Base-by-base conservation (phyloP, 2,329 filamentous ascomycete genomes). In the Knufia fluminis region DNA sequence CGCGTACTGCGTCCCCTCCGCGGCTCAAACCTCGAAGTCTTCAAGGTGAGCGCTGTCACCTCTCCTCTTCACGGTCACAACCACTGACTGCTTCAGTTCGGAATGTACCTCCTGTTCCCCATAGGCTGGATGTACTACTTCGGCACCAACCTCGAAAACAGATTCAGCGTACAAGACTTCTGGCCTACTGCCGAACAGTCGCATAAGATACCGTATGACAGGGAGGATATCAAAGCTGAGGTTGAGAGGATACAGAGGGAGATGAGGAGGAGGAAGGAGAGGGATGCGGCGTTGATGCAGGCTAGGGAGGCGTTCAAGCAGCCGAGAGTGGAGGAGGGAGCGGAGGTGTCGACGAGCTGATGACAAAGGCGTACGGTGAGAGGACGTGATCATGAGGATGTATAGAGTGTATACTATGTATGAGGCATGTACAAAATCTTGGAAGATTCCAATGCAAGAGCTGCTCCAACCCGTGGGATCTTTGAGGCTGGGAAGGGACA, bases 41-140 rank as follows among this genome's bases (percentile, higher is more conserved):
- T 94, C 78, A 97, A 96, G 74, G 91, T 92, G 71, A 50, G 67
- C 57, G 26, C 43, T 12, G 42, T 20, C n/a, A 47, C 17, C 28
- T 12, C 46, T 12, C 31, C 39, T 35, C 39, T 36, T 23, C 22
- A 32, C 17, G 8, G 33, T 31, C 17, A 19, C n/a, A 40, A 3
- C 14, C 23, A 35, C 35, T 44, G 52, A 52, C 48, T 41, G 23
- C 19, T 31, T 14, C 35, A 96, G 91, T 98, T 98, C 68, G 90
- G 91, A 73, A 86, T 94, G 78, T 98, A 98, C 74, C 83, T 98
- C 73, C 84, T 96, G 78, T 98, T 98, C 71, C 92, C 92, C 16
- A 97, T 98, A 62, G 89, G 87, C 61, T 90, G 92, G 75, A 98
- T 98, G 92, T 97, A 94, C 77, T 98, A 98, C 75, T 98, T 97